These are phyloP conservation scores for Phlebopus sp. DNA, from an alignment of 1,284 basidiomycete species.

Conservation along the genomic window DNA sequence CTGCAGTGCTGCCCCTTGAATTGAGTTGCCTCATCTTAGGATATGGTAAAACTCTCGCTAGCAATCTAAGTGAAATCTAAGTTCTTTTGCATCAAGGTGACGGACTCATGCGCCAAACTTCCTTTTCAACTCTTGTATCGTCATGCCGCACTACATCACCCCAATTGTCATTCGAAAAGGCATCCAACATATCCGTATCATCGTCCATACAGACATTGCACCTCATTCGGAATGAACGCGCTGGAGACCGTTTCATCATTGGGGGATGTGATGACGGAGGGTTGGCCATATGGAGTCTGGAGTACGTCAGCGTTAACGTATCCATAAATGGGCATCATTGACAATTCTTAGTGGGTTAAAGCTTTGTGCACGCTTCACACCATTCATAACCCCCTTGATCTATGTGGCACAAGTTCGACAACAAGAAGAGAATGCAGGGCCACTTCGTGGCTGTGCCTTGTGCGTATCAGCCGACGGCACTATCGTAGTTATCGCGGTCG, in stretches of 20 bases:
- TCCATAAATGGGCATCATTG: constrained; percentile 18
- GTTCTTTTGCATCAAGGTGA: constrained; percentile 48
- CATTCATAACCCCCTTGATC: constrained; percentile 65
- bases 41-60: constrained; percentile 45
- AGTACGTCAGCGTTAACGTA: constrained; percentile 36
- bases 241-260: constrained; percentile 56
- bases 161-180: constrained; percentile 24
- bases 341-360: constrained; percentile 49
- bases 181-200: constrained; percentile 45
- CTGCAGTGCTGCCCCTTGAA: constrained; percentile 56
- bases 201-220: constrained; percentile 53
- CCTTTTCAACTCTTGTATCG: constrained; percentile 35
- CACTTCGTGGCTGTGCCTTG: constrained; percentile 68
- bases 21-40: constrained; percentile 56
- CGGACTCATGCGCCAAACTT: constrained; percentile 46
- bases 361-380: constrained; percentile 63
- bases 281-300: constrained; percentile 65
- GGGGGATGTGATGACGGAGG: constrained; percentile 76
- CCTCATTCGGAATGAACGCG: constrained; percentile 51
- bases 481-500: constrained; percentile 75
- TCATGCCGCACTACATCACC: not conserved
- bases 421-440: constrained; percentile 53
- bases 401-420: constrained; percentile 55
- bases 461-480: constrained; percentile 81
- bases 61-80: not conserved